Base-by-base conservation (phyloP, 1,284 basidiomycete species). In the Sanghuangporus sanghuang region DNA sequence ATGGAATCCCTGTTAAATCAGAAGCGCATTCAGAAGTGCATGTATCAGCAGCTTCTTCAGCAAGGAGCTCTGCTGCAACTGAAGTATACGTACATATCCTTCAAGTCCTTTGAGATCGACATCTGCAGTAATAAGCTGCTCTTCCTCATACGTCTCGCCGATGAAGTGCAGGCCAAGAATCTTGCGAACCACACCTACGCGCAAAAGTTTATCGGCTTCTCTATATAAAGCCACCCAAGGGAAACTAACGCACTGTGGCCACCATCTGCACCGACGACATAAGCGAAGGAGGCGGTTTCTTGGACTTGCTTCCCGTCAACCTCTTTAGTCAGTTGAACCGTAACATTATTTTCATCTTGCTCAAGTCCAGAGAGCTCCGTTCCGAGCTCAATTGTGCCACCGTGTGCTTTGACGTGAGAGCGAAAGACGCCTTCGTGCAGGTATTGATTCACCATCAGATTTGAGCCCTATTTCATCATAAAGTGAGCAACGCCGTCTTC, bases 141-240 rank as follows among this genome's bases (percentile, higher is more conserved):
- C 68, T 14, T 52, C 68, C 5, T 71, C 70, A 40, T 69, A 70
- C 0, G 76, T 77, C 64, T 84, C 78, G 0, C 83, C 83, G 0
- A 79, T 61, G 64, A 84, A 83, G 0, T 73, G 65, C 27, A 83
- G 65, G 0, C 77, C 78, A 7, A 81, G 73, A 36, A 73, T 70
- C 63, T 82, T 81, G 32, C 75, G 65, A 18, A 69, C 67, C 21
- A 68, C 60, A 38, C 75, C 74, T 74, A n/a, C n/a, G n/a, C n/a
- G 9, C 21, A 23, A 7, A 38, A 1, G 7, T n/a, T 11, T 49
- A 48, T 27, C 39, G 38, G 44, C n/a, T 36, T 42, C 21, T 46
- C 18, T 16, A 32, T 39, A 39, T 23, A 46, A 21, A 7, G 4
- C 38, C 6, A 16, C 9, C 7, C 9, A 6, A 40, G 6, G 42